Evolutionary conservation across 2,329 filamentous ascomycete species (phyloP), one percentile per base, ranked within the genome.

Genomic region (Hypoxylon sp.): DNA sequence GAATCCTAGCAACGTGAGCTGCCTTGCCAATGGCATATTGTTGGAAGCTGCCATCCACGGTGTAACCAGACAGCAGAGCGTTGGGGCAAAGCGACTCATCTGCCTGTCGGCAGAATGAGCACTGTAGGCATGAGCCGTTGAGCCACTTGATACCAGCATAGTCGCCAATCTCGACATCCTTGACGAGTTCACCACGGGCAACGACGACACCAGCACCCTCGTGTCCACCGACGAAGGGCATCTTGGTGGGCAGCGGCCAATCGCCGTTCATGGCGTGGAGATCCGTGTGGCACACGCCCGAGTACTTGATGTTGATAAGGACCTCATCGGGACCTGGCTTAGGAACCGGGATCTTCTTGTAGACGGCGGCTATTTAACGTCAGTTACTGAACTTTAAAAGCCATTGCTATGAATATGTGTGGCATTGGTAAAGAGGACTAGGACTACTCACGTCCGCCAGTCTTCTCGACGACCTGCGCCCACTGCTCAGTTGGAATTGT

Each of bases 141-240:
- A 98, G 86, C 94, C 94, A 98, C 85, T 94, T 97, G 81, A 98
- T 88, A 78, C 95, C 95, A 69, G 90, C 95, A 76, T 94, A 85
- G 77, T 97, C 94, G 74, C 94, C 94, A 75, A 97, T 85, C 79
- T 94, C 84, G 69, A 97, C 83, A 74, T 96, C 93, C 2, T 86
- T 83, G 71, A 96, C 94, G 37, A 97, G 87, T 17, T 91, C 85
- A 75, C 94, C 94, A 70, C 87, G 87, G 57, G 92, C 90, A 35
- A 98, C 94, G 39, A 97, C 92, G 55, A 94, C 82, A 78, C 94
- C 94, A 29, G 93, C 94, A 76, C 94, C 88, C 78, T 91, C 88
- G 81, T 91, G 91, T 52, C 94, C 94, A 78, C 94, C 94, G 63
- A 97, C 91, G 14, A 97, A 87, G 35, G 94, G 94, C 69, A 95